Evolutionary conservation across 805 yeast species (phyloP).

Genomic region (Zygosaccharomyces bailii): DNA sequence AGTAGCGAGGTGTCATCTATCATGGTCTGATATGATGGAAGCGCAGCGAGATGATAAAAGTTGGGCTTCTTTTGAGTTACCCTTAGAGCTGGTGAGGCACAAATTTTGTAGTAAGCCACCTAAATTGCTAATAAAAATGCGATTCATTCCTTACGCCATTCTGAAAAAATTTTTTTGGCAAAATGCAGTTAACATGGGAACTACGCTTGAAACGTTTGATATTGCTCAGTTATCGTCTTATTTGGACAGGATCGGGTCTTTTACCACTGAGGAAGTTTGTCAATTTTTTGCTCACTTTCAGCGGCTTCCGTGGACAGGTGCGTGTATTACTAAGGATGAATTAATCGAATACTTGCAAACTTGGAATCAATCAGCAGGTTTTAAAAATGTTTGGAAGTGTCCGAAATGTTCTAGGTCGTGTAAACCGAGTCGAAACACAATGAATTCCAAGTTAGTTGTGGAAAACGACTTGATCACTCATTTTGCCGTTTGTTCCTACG

Average conservation of each 20-base stretch:
- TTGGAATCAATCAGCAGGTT: slow-evolving; percentile 37
- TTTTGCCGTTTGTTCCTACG: slow-evolving; percentile 78
- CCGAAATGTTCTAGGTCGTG: slow-evolving; percentile 74
- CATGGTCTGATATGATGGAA: slow-evolving; percentile 46
- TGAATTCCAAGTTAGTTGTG: slow-evolving; percentile 27
- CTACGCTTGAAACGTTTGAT: slow-evolving; percentile 42
- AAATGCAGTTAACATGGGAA: slow-evolving; percentile 46
- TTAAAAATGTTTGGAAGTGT: slow-evolving; percentile 57
- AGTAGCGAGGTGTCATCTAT: slow-evolving; percentile 63
- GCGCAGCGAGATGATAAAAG: slow-evolving; percentile 30
- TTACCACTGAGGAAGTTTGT: slow-evolving; percentile 53
- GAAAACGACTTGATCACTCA: slow-evolving; percentile 76
- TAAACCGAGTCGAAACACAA: slow-evolving; percentile 45
- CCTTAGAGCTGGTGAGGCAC: slow-evolving; percentile 33
- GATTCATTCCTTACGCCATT: slow-evolving; percentile 62
- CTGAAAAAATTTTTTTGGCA: slow-evolving; percentile 71
- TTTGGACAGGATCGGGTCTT: slow-evolving; percentile 47
- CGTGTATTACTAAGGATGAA: slow-evolving; percentile 43
- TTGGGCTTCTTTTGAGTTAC: slow-evolving; percentile 35
- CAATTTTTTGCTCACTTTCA: slow-evolving; percentile 47
- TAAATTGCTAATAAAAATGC: slow-evolving; percentile 53
- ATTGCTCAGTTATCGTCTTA: slow-evolving; percentile 59
- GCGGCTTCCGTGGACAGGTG: slow-evolving; percentile 54
- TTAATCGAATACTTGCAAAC: slow-evolving; percentile 47
- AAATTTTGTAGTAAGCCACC: slow-evolving; percentile 37